These are phyloP conservation scores for Cenococcum geophilum DNA, from an alignment of 495 filamentous ascomycete genomes.

Conservation along the genomic window DNA sequence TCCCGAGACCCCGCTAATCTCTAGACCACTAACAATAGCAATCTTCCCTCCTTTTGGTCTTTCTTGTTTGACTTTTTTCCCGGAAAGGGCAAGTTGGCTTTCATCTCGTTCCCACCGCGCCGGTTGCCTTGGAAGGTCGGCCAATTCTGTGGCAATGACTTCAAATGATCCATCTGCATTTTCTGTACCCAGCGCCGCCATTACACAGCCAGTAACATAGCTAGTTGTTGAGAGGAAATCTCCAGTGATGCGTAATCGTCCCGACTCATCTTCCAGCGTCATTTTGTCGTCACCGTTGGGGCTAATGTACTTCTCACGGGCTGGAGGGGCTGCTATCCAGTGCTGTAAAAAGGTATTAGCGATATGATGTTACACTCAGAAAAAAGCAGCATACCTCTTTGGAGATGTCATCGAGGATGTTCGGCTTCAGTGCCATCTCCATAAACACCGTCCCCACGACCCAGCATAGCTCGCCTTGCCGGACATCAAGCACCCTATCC, in stretches of 20 bases:
- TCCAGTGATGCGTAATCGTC: constrained; percentile 77
- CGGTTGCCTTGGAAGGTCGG: constrained; percentile 77
- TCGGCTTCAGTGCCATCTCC: constrained; percentile 95
- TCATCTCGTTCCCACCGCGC: constrained; percentile 63
- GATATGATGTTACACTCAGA: not conserved
- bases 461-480: constrained; percentile 95
- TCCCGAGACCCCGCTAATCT: constrained; percentile 64
- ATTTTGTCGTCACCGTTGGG: constrained; percentile 56
- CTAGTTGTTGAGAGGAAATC: constrained; percentile 54
- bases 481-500: constrained; percentile 86
- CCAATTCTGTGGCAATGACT: constrained; percentile 79
- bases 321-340: constrained; percentile 76
- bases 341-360: constrained; percentile 45
- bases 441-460: constrained; percentile 91
- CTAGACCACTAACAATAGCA: constrained; percentile 82
- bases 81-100: constrained; percentile 37
- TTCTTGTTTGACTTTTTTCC: constrained; percentile 43
- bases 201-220: constrained; percentile 84
- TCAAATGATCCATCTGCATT: constrained; percentile 88
- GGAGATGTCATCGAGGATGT: constrained; percentile 89
- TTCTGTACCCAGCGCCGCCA: constrained; percentile 89
- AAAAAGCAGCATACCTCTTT: constrained; percentile 59
- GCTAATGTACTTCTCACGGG: constrained; percentile 66
- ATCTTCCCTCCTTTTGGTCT: constrained; percentile 48
- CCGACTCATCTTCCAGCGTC: constrained; percentile 95